Base-by-base conservation (phyloP, 116 monocot genomes). In the Papilionanthe hybrid region DNA sequence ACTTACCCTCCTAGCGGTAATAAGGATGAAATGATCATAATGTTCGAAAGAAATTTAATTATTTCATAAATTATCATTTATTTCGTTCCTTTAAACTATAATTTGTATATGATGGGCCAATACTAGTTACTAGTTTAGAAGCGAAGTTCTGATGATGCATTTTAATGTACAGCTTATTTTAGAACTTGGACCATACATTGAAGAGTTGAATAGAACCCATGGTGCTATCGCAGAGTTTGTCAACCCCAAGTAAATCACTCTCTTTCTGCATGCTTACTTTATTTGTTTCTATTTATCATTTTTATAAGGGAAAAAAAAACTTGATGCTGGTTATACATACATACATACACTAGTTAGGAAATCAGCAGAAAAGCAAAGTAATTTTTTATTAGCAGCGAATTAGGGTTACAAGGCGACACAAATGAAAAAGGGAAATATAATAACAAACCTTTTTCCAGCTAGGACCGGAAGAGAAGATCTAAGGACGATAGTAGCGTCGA, bases 161-260 rank as follows among this genome's bases (percentile, higher is more conserved):
- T 60, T 25, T 58, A 29, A 82, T 76, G 37, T 86, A 79, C 86
- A 96, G 96, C 86, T 96, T 77, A 96, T 96, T 77, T 84, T 96
- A 86, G 90, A 96, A 72, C 87, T 96, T 85, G 85, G 84, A 60
- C 82, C 94, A 49, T 96, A 96, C 72, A 89, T 92, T 44, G 89
- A 92, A 73, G 96, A 96, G 81, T 85, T 96, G 29, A 86, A 78
- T 42, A 96, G 89, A 85, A 96, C 96, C 12, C 69, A 77, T 55
- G 96, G 96, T 44, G 92, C 91, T 72, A 96, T 96, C 88, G 75
- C 93, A 80, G 96, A 96, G 82, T 96, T 96, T 87, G 94, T 96
- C 76, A 96, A 96, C 65, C 96, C 96, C 44, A 96, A 96, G 96
- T 96, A 92, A 87, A 78, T 53, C 48, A 47, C 18, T 49, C 55